Conservation (phyloP, 768 basidiomycete genomes). For the Lactifluus hygrophoroides region DNA sequence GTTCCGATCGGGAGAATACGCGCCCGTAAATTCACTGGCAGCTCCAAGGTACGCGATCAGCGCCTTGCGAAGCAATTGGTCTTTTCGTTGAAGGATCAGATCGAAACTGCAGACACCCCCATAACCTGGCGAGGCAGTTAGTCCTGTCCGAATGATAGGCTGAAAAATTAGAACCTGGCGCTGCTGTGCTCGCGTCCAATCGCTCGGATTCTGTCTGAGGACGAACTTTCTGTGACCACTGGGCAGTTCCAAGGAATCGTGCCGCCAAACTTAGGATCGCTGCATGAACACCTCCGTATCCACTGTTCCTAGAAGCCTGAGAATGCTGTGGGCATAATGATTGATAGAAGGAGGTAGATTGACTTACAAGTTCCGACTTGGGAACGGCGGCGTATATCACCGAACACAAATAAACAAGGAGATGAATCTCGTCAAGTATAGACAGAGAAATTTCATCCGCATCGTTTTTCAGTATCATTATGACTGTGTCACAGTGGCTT, state of each 20-base stretch:
- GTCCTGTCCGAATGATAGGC: slow-evolving; percentile 1
- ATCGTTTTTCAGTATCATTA: slow-evolving; percentile 74
- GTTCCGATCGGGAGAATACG: slow-evolving; percentile 12
- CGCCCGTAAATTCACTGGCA: slow-evolving; percentile 65
- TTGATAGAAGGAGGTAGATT: neutral
- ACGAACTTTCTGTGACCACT: slow-evolving; percentile 46
- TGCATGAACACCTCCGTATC: slow-evolving; percentile 80
- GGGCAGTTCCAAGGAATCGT: slow-evolving; percentile 51
- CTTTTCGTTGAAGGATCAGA: slow-evolving; percentile 43
- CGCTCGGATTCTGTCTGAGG: slow-evolving; percentile 64
- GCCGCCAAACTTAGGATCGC: slow-evolving; percentile 71
- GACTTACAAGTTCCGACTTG: slow-evolving; percentile 67
- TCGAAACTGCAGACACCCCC: slow-evolving; percentile 52
- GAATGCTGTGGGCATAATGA: neutral
- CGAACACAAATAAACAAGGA: slow-evolving; percentile 66
- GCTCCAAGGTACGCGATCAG: slow-evolving; percentile 60
- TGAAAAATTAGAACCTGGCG: slow-evolving; percentile 39
- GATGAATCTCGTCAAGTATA: slow-evolving; percentile 68
- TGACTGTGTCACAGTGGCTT: slow-evolving; percentile 74
- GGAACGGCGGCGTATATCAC: slow-evolving; percentile 64
- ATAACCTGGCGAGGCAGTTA: slow-evolving; percentile 34
- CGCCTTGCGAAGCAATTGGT: slow-evolving; percentile 50
- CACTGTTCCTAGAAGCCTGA: slow-evolving; percentile 54
- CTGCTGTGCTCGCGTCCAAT: slow-evolving; percentile 41
- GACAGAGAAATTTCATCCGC: slow-evolving; percentile 51